Evolutionary conservation across 1,284 basidiomycete species (phyloP), one percentile per base, ranked within the genome.

Genomic region (Heterobasidion irregulare): DNA sequence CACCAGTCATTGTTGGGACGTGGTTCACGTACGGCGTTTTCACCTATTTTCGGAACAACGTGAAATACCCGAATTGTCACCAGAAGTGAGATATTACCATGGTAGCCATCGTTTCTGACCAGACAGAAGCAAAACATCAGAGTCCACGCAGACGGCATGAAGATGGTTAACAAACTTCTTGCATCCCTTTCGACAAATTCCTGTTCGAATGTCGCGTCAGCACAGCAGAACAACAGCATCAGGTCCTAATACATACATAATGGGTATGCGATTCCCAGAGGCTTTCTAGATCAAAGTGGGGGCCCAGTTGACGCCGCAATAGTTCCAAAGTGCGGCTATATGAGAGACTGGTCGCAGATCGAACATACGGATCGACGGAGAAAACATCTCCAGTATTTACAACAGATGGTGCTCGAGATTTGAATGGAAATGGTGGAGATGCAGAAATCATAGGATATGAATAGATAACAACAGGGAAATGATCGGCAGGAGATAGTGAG

Each of bases 1-100:
- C 75, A 7, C 75, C 75, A 2, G 71, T 77, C 71, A 76, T 67
- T 6, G 76, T 77, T 15, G 76, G 66, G 32, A 78, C 66, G 56
- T 75, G 76, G 58, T 76, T 78, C 36, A 78, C 76, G 54, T 75
- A 77, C 18, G 74, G 75, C n/a, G 69, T 66, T n/a, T 68, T 57
- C 13, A 77, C 74, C 75, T 77, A 43, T 35, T 16, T n/a, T 47
- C 16, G 46, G 26, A 54, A 36, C 41, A 47, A 47, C 34, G n/a
- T 18, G 19, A 41, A 13, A 19, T 59, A 19, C 41, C 13, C 43
- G 32, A 53, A 0, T 1, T 32, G 9, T 12, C 10, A 19, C 13
- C 18, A 44, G 9, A 45, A 13, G 16, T 15, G 19, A 8, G 32
- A 52, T 6, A 13, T 35, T 34, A 75, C 74, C 74, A 76, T 76